These are phyloP conservation scores for Dalbergia oliveri DNA, from an alignment of 306 rosid species.

Conservation along the genomic window DNA sequence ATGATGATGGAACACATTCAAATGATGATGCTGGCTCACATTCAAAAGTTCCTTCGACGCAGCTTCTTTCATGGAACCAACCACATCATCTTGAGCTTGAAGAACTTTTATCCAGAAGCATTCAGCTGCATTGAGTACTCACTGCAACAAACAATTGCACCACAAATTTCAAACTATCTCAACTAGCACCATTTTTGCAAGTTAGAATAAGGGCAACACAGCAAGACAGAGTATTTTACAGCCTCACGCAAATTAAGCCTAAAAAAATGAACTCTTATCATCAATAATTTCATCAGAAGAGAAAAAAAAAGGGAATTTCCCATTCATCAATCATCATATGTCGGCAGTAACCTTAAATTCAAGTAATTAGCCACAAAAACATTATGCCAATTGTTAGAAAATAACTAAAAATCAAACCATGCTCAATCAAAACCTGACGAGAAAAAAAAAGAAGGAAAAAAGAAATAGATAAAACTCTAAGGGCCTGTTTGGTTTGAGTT, in stretches of 20 bases:
- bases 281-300: not conserved
- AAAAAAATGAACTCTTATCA: constrained; percentile 5
- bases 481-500: no score
- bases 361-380: constrained; percentile 29
- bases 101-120: constrained; percentile 93
- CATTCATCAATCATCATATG: constrained; percentile 24
- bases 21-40: constrained; percentile 70
- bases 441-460: not conserved
- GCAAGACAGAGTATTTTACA: constrained; percentile 12
- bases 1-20: constrained; percentile 66
- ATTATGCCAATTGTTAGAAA: constrained; percentile 27
- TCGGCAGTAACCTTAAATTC: constrained; percentile 11
- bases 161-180: constrained; percentile 29
- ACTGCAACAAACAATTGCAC: constrained; percentile 57
- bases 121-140: constrained; percentile 98
- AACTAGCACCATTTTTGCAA: not conserved
- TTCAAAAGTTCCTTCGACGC: constrained; percentile 81
- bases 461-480: not conserved
- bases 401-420: not conserved
- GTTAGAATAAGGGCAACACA: constrained; percentile 2
- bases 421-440: constrained; percentile 5
- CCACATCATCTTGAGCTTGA: constrained; percentile 95
- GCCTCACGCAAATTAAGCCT: constrained; percentile 19
- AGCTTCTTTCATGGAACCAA: constrained; percentile 84
- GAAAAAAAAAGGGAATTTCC: not conserved